Conservation (phyloP, 2,329 filamentous ascomycete species). For the Neofusicoccum kwambonambiense region DNA sequence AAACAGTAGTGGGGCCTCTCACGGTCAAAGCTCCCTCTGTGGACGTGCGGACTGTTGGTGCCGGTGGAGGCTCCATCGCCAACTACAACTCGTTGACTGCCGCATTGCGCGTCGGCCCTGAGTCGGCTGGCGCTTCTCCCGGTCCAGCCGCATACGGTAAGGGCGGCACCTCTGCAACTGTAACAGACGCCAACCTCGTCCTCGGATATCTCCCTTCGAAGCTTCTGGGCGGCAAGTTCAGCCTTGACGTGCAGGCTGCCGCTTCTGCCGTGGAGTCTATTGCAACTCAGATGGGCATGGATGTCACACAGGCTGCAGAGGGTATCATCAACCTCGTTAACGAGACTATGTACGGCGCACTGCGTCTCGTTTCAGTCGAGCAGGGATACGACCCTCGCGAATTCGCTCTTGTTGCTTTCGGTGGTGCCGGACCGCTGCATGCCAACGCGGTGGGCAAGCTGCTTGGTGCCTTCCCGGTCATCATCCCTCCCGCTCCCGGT, state of each 20-base stretch:
- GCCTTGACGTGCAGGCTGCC: constrained; percentile 46
- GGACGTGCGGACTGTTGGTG: constrained; percentile 51
- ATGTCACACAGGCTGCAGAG: constrained; percentile 44
- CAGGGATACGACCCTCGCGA: constrained; percentile 53
- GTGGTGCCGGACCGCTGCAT: constrained; percentile 53
- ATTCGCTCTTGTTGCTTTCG: constrained; percentile 53
- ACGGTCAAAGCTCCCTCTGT: constrained; percentile 49
- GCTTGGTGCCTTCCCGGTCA: constrained; percentile 52
- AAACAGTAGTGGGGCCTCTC: constrained; percentile 46
- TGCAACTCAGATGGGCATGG: constrained; percentile 48
- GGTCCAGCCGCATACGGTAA: constrained; percentile 53
- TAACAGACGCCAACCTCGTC: constrained; percentile 51
- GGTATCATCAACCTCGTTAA: constrained; percentile 52
- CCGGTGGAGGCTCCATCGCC: constrained; percentile 51
- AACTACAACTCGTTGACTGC: constrained; percentile 49
- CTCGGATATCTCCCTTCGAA: constrained; percentile 49
- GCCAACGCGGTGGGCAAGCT: constrained; percentile 52
- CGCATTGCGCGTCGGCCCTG: constrained; percentile 51
- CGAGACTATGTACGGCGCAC: constrained; percentile 53
- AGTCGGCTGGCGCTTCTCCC: constrained; percentile 50
- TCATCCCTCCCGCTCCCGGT: constrained; percentile 52
- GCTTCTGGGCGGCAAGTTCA: constrained; percentile 48
- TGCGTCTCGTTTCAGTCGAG: constrained; percentile 52
- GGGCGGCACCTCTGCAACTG: constrained; percentile 47
- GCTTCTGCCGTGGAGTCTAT: constrained; percentile 42